Base-by-base conservation (phyloP, 257 asterid genomes). In the Ophiorrhiza pumila region DNA sequence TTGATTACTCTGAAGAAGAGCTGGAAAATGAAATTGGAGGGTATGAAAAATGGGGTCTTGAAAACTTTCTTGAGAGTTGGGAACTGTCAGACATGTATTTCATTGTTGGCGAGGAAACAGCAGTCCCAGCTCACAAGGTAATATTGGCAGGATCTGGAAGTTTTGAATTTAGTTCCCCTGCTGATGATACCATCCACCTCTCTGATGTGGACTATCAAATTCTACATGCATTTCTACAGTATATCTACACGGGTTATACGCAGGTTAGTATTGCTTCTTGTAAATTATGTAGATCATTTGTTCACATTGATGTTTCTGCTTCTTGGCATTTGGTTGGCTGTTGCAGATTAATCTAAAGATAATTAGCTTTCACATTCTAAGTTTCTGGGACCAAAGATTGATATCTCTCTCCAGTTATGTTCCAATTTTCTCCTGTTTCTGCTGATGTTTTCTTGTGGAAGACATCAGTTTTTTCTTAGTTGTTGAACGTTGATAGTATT, bases 51-150 rank as follows among this genome's bases (percentile, higher is more conserved):
- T 92, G 96, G 95, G 97, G 97, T 37, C 90, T 92, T 20, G 87
- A 80, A 46, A 89, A 82, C 39, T 95, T 88, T 84, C 88, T 92
- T 3, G 98, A 87, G 82, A 84, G 88, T 71, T 92, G 96, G 97
- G 96, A 92, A 73, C 67, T 95, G 5, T 90, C 99, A 1, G 98
- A 95, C 72, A 71, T 87, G 73, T 77, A 86, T 71, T 91, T 95
- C 71, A 59, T 92, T 34, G 96, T 92, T 68, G 98, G 99, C 32
- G 97, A 87, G 81, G 89, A 90, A 79, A 86, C 79, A 79, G 85
- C 79, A 25, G 89, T 95, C 56, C 98, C 99, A 1, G 97, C 91
- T 20, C 99, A 95, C 79, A 95, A 92, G 84, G 82, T 88, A 66
- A 83, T 95, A 66, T 75, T 95, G 84, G 97, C 90, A 23, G 92